phyloP scores from a whole-genome alignment of 1,284 basidiomycete genomes.

The Phlebopus sp. region DNA sequence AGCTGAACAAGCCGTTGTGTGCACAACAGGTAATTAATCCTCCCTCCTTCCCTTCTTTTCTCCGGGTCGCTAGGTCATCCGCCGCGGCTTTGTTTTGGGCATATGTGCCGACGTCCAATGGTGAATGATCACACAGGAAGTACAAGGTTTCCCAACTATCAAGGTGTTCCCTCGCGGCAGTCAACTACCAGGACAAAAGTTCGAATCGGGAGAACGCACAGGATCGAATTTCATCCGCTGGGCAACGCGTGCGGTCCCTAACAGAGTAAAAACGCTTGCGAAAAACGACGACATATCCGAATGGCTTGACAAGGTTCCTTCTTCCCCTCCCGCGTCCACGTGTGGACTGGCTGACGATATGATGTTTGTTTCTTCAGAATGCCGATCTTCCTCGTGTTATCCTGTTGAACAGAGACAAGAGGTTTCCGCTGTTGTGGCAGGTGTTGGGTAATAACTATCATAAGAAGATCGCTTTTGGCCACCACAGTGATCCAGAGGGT shows the following conservation, averaged over 20 bases:
- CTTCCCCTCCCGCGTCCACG: neutral
- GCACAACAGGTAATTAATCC: conserved; percentile 60
- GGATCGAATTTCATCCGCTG: conserved; percentile 76
- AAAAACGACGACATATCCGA: conserved; percentile 53
- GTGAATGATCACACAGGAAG: conserved; percentile 43
- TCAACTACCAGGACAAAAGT: conserved; percentile 63
- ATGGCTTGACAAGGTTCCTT: conserved; percentile 60
- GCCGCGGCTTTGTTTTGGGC: too few species aligned
- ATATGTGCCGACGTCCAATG: too few species aligned
- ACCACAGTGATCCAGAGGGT: conserved; percentile 67
- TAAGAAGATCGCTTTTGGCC: conserved; percentile 64
- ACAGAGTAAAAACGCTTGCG: conserved; percentile 62
- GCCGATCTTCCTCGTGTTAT: conserved; percentile 61
- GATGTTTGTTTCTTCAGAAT: conserved; percentile 38
- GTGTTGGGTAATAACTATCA: conserved; percentile 76
- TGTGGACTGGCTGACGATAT: neutral
- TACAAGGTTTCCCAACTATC: conserved; percentile 92
- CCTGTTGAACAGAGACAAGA: conserved; percentile 73
- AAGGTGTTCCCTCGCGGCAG: conserved; percentile 81
- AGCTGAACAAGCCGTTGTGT: conserved; percentile 79
- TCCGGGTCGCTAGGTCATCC: too few species aligned
- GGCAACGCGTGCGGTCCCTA: conserved; percentile 73
- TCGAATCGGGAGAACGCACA: conserved; percentile 69
- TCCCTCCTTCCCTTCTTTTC: neutral
- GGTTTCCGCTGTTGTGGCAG: conserved; percentile 83